Base-by-base conservation (phyloP, 495 filamentous ascomycete species). In the Clohesyomyces aquaticus region DNA sequence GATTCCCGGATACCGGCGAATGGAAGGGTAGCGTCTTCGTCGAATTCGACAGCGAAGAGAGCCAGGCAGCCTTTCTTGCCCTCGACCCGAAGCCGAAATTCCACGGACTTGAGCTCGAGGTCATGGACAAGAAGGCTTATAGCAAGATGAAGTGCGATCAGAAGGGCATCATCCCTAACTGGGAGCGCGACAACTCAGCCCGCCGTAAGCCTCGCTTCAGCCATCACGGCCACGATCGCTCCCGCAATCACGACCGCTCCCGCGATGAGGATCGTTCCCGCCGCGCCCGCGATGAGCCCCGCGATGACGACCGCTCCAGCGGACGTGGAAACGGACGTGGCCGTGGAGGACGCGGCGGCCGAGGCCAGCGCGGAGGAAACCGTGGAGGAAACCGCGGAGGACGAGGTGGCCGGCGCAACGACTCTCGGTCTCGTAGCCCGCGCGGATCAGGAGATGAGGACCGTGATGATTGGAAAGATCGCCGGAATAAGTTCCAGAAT, bases 11-110 rank as follows among this genome's bases (percentile, higher is more conserved):
- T 50, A 41, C n/a, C 54, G 29, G 48, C 1, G 29, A 55, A 22
- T 98, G 97, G 83, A 98, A 98, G 81, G 90, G 91, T 42, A 96
- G 91, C 53, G 87, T 97, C 25, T 98, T 96, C 69, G 91, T 97
- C 53, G 93, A 97, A 76, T 98, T 97, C 73, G 79, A 79, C 29
- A 81, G 82, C 53, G 86, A 88, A 61, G 89, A 93, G 50, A 82
- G 84, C 23, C 85, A 88, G 67, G 79, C 91, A 71, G 82, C 82
- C 16, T 98, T 98, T 77, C 77, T 96, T 43, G 85, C 79, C 1
- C 76, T 92, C 8, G 86, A 93, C 41, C 84, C 88, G n/a, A 87
- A 90, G 74, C 93, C 93, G 51, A 83, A 85, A 65, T 96, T 86
- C 85, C 85, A 91, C 64, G 91, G 80, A 41, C 74, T 86, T 51